Conservation (phyloP, 768 basidiomycete genomes). For the Pisolithus albus region DNA sequence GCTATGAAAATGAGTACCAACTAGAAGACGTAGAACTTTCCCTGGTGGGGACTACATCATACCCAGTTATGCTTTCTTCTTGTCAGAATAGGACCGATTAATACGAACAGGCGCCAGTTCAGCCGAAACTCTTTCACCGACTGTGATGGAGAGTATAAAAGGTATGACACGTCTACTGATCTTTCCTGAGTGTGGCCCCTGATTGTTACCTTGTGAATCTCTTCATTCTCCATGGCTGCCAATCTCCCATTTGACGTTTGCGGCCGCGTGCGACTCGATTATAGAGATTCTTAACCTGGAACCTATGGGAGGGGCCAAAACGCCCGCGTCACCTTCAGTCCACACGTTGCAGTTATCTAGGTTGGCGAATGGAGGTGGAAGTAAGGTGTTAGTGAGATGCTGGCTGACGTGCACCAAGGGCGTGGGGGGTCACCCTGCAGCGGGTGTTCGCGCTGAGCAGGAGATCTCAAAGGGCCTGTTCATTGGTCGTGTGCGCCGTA, state of each 20-base stretch:
- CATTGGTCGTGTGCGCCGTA: slow-evolving; percentile 86
- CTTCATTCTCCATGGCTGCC: slow-evolving; percentile 8
- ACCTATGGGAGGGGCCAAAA: slow-evolving; percentile 85
- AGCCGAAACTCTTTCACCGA: slow-evolving; percentile 90
- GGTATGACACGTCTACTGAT: slow-evolving; percentile 45
- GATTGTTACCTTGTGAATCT: slow-evolving; percentile 12
- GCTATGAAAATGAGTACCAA: slow-evolving; percentile 99
- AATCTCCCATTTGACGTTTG: not conserved
- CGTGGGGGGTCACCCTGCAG: slow-evolving; percentile 86
- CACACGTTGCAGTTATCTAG: slow-evolving; percentile 95
- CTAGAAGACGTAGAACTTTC: slow-evolving; percentile 93
- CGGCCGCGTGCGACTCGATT: slow-evolving; percentile 94
- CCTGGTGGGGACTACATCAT: slow-evolving; percentile 92
- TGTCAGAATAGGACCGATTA: slow-evolving; percentile 92
- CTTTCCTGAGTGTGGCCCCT: slow-evolving; percentile 9
- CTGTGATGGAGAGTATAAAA: slow-evolving; percentile 89
- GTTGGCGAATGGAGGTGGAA: slow-evolving; percentile 83
- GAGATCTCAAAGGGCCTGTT: slow-evolving; percentile 77
- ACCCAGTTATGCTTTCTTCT: slow-evolving; percentile 87
- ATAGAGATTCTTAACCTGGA: slow-evolving; percentile 97
- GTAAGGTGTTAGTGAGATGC: slow-evolving; percentile 91
- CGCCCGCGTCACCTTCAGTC: slow-evolving; percentile 72
- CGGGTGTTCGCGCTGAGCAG: slow-evolving; percentile 82
- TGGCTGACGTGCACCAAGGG: slow-evolving; percentile 92
- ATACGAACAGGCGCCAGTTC: slow-evolving; percentile 65